These are phyloP conservation scores for Hypoxylon intermedium DNA, from an alignment of 495 filamentous ascomycete species.

Conservation along the genomic window DNA sequence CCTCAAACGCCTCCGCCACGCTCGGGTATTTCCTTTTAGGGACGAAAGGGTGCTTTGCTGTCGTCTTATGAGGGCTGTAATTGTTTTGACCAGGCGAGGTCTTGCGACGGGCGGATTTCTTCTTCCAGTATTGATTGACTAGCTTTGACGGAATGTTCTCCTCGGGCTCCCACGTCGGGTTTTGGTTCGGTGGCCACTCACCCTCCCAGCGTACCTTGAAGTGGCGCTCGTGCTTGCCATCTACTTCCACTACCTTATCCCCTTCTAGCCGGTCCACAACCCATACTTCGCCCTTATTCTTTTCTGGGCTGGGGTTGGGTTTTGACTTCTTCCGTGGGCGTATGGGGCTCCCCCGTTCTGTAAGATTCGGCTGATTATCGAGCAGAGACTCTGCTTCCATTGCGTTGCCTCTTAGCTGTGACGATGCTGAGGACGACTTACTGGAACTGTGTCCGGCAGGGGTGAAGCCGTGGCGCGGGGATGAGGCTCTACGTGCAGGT, in stretches of 20 bases:
- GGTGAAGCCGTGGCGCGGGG: slow-evolving; percentile 25
- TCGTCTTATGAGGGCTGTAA: background rate
- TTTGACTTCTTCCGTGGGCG: slow-evolving; percentile 1
- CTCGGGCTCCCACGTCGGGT: slow-evolving; percentile 57
- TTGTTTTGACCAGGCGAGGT: background rate
- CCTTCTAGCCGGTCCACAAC: slow-evolving; percentile 49
- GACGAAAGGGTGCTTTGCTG: slow-evolving; percentile 13
- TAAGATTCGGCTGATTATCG: background rate
- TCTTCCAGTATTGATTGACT: slow-evolving; percentile 44
- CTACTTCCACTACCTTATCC: slow-evolving; percentile 41
- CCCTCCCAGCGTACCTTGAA: slow-evolving; percentile 58
- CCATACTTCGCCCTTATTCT: slow-evolving; percentile 41
- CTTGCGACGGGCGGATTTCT: slow-evolving; percentile 5
- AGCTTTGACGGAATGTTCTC: slow-evolving; percentile 46
- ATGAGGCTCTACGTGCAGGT: background rate
- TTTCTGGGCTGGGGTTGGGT: background rate
- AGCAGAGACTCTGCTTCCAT: background rate
- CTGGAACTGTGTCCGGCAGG: slow-evolving; percentile 28
- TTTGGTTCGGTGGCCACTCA: slow-evolving; percentile 54
- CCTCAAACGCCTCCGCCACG: slow-evolving; percentile 52
- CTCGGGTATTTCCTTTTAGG: slow-evolving; percentile 44
- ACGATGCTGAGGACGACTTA: slow-evolving; percentile 7
- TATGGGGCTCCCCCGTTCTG: background rate
- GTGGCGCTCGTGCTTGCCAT: slow-evolving; percentile 28
- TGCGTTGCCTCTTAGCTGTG: background rate